These are phyloP conservation scores for Tilletia caries DNA, from an alignment of 1,284 basidiomycete species.

Conservation along the genomic window DNA sequence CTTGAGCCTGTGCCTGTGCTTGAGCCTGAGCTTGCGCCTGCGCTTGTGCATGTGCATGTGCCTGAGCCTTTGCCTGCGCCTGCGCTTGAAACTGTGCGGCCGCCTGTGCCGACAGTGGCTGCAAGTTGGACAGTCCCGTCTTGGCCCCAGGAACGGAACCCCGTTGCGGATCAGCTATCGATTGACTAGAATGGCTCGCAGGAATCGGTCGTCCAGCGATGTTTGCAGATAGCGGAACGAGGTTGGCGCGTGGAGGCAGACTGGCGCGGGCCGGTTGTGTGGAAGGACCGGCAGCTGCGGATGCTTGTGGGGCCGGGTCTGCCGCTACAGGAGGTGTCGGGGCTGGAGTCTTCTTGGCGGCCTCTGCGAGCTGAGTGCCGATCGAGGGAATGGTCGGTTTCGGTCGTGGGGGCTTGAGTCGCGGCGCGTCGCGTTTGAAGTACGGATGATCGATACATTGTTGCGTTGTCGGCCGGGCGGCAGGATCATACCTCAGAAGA, in stretches of 20 bases:
- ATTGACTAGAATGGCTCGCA: background rate
- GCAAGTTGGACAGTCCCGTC: conserved; percentile 21
- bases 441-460: conserved; percentile 87
- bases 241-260: conserved; percentile 2
- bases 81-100: conserved; percentile 47
- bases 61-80: conserved; percentile 1
- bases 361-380: background rate
- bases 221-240: background rate
- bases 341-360: background rate
- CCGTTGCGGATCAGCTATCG: background rate
- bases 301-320: background rate
- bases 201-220: background rate
- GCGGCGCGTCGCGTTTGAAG: conserved; percentile 66
- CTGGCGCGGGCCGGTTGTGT: background rate
- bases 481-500: conserved; percentile 87
- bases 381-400: conserved; percentile 6
- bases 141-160: background rate
- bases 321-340: background rate
- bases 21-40: conserved; percentile 17
- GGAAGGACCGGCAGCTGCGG: background rate
- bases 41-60: conserved; percentile 13
- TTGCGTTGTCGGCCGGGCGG: conserved; percentile 73
- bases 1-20: conserved; percentile 49
- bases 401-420: conserved; percentile 36
- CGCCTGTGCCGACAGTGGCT: conserved; percentile 53